Percentiles rank a stretch among this genome's conserved stretches.
Conservation (phyloP, 441 rosid species). For the Eruca vesicaria region DNA sequence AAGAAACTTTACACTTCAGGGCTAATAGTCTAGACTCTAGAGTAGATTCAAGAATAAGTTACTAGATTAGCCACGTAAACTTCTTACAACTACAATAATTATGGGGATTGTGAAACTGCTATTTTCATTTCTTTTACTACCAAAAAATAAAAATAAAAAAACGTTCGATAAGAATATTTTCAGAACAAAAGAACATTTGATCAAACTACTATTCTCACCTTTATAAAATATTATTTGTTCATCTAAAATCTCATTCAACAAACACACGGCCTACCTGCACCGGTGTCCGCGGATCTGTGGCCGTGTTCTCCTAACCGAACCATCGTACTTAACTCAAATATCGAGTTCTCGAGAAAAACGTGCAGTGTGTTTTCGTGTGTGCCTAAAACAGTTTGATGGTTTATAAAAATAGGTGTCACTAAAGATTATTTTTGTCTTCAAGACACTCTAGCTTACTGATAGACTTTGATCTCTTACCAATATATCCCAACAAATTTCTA, state of each 20-base stretch:
- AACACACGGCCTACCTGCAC: background rate
- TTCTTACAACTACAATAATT: background rate
- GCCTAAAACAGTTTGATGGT: too few relatives aligned
- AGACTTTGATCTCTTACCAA: background rate
- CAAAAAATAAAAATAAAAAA: too few relatives aligned
- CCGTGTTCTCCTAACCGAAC: background rate
- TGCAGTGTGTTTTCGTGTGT: too few relatives aligned
- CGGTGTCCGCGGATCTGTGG: background rate
- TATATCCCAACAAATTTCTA: background rate
- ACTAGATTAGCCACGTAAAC: background rate
- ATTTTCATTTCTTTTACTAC: background rate
- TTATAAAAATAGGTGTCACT: background rate
- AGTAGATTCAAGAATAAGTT: background rate
- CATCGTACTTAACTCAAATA: too few relatives aligned
- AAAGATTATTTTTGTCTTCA: background rate
- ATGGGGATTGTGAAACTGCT: background rate
- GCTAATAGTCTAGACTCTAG: background rate
- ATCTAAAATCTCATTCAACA: background rate
- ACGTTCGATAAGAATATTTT: too few relatives aligned
- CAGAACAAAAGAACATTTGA: background rate
- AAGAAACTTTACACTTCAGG: background rate
- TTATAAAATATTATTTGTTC: background rate
- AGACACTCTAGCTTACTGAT: background rate
- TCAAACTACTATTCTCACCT: background rate
- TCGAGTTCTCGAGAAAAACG: too few relatives aligned